These are phyloP conservation scores for Ogataea trehaloabstinens DNA, from an alignment of 805 yeast species.

Conservation along the genomic window DNA sequence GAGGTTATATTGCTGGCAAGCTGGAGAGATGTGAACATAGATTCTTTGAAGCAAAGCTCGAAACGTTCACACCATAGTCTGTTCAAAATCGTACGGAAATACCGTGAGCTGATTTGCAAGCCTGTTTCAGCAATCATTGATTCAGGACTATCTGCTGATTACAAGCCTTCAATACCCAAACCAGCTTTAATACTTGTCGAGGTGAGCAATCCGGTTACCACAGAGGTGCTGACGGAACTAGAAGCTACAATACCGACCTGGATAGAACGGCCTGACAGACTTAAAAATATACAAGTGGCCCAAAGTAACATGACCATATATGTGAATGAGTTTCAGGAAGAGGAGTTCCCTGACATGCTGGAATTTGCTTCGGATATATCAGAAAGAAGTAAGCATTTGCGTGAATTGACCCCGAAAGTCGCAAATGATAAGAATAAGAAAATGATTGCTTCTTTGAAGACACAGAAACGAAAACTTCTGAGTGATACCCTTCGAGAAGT, in stretches of 20 bases:
- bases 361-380: constrained; percentile 54
- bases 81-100: constrained; percentile 81
- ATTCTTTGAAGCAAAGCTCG: constrained; percentile 92
- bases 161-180: constrained; percentile 7
- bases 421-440: constrained; percentile 75
- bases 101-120: constrained; percentile 58
- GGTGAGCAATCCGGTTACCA: constrained; percentile 6
- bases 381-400: constrained; percentile 58
- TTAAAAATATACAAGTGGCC: constrained; percentile 50
- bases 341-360: constrained; percentile 46
- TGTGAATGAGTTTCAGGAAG: constrained; percentile 32
- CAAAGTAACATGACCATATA: constrained; percentile 56
- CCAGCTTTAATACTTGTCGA: constrained; percentile 6
- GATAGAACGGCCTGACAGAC: constrained; percentile 54
- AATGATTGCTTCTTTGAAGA: constrained; percentile 62
- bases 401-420: constrained; percentile 73
- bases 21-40: constrained; percentile 95
- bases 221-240: constrained; percentile 8
- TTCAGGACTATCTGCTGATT: constrained; percentile 42
- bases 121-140: constrained; percentile 58
- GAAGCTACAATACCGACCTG: constrained; percentile 44
- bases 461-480: constrained; percentile 76
- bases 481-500: constrained; percentile 77
- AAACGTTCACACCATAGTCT: constrained; percentile 81
- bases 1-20: constrained; percentile 89